Conservation (phyloP, 1,139 yeast species). For the Arxiozyma heterogenica region DNA sequence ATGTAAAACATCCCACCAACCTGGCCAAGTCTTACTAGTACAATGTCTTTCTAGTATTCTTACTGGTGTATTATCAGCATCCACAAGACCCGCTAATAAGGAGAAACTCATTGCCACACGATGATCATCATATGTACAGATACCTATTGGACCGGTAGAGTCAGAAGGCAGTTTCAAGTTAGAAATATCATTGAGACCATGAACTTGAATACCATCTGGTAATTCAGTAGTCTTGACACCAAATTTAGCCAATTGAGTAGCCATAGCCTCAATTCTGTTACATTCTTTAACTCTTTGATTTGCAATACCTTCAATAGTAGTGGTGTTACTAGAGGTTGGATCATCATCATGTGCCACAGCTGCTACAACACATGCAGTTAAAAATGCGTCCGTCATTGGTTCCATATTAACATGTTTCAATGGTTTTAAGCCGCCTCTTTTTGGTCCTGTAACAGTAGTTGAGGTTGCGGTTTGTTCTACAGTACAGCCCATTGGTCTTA, state of each 20-base stretch:
- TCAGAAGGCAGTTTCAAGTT: constrained; percentile 42
- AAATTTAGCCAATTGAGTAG: constrained; percentile 73
- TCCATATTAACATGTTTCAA: constrained; percentile 86
- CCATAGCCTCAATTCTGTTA: constrained; percentile 93
- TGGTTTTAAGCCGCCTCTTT: constrained; percentile 57
- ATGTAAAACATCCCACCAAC: constrained; percentile 96
- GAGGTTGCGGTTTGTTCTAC: constrained; percentile 76
- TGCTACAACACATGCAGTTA: constrained; percentile 94
- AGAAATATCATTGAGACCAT: constrained; percentile 47
- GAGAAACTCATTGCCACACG: constrained; percentile 98
- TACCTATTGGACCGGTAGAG: constrained; percentile 42
- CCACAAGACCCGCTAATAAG: constrained; percentile 53
- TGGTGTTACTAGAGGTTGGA: constrained; percentile 36
- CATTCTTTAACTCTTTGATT: constrained; percentile 97
- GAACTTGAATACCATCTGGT: constrained; percentile 85
- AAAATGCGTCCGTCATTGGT: constrained; percentile 98
- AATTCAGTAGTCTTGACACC: constrained; percentile 80
- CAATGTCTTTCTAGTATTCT: constrained; percentile 79
- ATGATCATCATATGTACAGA: constrained; percentile 85
- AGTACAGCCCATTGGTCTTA: constrained; percentile 89
- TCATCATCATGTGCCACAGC: constrained; percentile 53
- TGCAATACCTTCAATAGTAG: constrained; percentile 90
- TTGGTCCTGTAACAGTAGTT: constrained; percentile 89
- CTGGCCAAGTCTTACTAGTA: constrained; percentile 99
- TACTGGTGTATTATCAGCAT: constrained; percentile 37